phyloP scores from a whole-genome alignment of 805 yeast genomes.

The Kluyveromyces siamensis region DNA sequence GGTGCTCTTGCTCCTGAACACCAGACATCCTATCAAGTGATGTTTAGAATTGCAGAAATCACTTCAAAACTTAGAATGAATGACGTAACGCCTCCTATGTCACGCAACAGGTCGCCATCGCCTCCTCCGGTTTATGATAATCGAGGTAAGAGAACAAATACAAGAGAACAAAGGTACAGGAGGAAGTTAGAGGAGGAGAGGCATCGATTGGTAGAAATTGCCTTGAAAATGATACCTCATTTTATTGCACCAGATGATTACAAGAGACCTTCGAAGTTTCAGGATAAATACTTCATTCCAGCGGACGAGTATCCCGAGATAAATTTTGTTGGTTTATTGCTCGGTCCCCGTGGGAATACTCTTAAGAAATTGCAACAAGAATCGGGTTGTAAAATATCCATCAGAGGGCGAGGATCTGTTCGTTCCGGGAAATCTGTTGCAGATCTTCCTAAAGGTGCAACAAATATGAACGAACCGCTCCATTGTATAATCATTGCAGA shows the following conservation, averaged over 20 bases:
- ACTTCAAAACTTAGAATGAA: conserved; percentile 47
- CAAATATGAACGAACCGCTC: conserved; percentile 67
- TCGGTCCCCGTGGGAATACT: conserved; percentile 96
- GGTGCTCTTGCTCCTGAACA: conserved; percentile 67
- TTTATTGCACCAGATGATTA: conserved; percentile 77
- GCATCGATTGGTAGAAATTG: conserved; percentile 65
- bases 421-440: conserved; percentile 72
- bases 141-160: conserved; percentile 75
- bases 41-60: conserved; percentile 74
- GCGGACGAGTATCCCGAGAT: conserved; percentile 81
- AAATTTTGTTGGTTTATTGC: conserved; percentile 80
- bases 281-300: conserved; percentile 80
- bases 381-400: conserved; percentile 83
- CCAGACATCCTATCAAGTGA: conserved; percentile 58
- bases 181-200: conserved; percentile 69
- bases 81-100: conserved; percentile 40
- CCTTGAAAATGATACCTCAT: conserved; percentile 62
- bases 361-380: conserved; percentile 69
- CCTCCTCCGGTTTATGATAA: conserved; percentile 90
- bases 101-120: conserved; percentile 57
- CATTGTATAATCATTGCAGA: conserved; percentile 87
- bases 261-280: conserved; percentile 56
- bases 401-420: conserved; percentile 92
- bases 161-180: conserved; percentile 61
- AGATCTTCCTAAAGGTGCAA: conserved; percentile 38